phyloP scores from a whole-genome alignment of 2,329 filamentous ascomycete genomes.

The Lachnellula arida region DNA sequence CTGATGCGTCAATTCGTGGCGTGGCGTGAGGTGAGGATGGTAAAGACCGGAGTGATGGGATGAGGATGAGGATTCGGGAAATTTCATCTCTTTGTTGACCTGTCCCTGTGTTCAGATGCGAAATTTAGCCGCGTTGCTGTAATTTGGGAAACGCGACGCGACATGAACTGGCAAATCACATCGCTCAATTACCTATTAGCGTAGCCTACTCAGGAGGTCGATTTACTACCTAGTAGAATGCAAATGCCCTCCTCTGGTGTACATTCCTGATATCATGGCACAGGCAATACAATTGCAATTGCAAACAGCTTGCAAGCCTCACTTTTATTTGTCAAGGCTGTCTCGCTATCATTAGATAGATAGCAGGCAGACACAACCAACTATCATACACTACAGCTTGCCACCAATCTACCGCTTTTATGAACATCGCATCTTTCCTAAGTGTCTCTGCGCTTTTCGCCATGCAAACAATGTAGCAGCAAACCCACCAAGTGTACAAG shows the following conservation, averaged over 20 bases:
- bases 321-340: constrained; percentile 14
- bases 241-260: no score
- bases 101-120: not conserved
- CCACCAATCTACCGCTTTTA: constrained; percentile 15
- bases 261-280: no score
- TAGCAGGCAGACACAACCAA: constrained; percentile 7
- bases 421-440: constrained; percentile 14
- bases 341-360: constrained; percentile 7
- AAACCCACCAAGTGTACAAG: constrained; percentile 15
- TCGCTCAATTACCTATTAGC: not conserved
- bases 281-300: no score
- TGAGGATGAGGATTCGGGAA: no score
- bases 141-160: not conserved
- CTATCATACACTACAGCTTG: constrained; percentile 22
- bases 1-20: not conserved
- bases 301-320: not conserved
- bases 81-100: constrained; percentile 2
- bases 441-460: constrained; percentile 20
- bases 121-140: not conserved
- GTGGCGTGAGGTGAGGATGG: not conserved
- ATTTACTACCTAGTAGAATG: no score
- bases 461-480: constrained; percentile 12
- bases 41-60: not conserved
- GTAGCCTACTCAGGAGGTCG: no score
- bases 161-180: constrained; percentile 3